These are phyloP conservation scores for Phlyctochytrium bullatum DNA, from an alignment of 192 early-diverging fungal species.

Conservation along the genomic window DNA sequence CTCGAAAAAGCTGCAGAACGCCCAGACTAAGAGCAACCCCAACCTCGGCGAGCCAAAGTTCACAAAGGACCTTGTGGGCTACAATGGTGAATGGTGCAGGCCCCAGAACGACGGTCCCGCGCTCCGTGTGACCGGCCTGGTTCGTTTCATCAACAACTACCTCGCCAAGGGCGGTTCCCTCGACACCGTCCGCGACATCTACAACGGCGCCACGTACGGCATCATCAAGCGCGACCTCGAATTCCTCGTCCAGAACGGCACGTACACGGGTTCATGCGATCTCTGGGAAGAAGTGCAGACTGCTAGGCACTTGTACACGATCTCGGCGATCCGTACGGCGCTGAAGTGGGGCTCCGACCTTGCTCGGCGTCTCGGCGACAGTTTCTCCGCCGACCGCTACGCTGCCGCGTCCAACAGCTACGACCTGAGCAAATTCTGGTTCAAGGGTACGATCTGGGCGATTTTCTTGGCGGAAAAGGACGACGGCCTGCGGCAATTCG, in stretches of 20 bases:
- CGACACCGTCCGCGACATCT: conserved; percentile 19
- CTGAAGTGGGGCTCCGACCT: conserved; percentile 57
- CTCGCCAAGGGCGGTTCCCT: conserved; percentile 30
- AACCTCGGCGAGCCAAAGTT: background rate
- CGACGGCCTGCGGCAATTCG: conserved; percentile 46
- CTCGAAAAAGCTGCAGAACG: conserved; percentile 19
- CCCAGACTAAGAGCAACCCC: background rate
- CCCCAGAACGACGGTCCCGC: background rate
- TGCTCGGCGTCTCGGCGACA: conserved; percentile 41
- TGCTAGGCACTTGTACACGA: conserved; percentile 63
- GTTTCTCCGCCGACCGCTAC: conserved; percentile 34
- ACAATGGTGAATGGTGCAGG: conserved; percentile 48
- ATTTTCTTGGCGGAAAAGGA: conserved; percentile 41
- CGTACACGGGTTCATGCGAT: conserved; percentile 36
- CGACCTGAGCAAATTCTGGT: conserved; percentile 40
- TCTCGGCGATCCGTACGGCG: conserved; percentile 59
- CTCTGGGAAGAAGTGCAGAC: conserved; percentile 80
- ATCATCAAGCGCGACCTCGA: conserved; percentile 60
- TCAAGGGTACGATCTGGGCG: conserved; percentile 44
- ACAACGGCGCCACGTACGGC: conserved; percentile 7
- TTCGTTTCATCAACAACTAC: conserved; percentile 41
- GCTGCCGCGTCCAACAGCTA: conserved; percentile 1
- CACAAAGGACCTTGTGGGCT: conserved; percentile 8
- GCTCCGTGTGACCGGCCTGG: conserved; percentile 7
- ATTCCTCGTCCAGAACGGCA: conserved; percentile 39